Conservation (phyloP, 495 filamentous ascomycete genomes). For the Mytilinidion resinicola region DNA sequence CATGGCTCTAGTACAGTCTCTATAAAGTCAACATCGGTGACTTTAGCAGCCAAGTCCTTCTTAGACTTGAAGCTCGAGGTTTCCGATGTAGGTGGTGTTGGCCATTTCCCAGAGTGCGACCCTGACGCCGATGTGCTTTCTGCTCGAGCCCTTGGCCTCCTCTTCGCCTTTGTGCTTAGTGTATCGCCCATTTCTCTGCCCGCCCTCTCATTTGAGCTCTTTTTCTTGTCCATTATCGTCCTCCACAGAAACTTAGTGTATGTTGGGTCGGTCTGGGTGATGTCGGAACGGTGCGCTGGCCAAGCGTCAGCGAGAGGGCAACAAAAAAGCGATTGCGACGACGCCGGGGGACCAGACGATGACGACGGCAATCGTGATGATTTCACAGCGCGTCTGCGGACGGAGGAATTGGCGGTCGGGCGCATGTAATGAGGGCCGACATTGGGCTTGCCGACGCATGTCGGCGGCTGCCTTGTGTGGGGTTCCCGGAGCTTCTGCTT, state of each 20-base stretch:
- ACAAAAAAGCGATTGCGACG: not conserved
- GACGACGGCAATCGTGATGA: not conserved
- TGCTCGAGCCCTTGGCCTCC: no score
- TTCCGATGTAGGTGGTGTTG: constrained; percentile 1
- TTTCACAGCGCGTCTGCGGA: not conserved
- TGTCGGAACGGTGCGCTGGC: not conserved
- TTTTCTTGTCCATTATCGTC: constrained; percentile 1
- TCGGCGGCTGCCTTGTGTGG: not conserved
- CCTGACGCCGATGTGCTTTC: constrained; percentile 1
- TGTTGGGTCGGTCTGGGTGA: constrained; percentile 1
- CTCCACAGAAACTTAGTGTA: constrained; percentile 3
- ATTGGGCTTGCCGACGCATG: not conserved
- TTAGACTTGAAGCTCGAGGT: constrained; percentile 1
- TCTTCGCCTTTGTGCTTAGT: constrained; percentile 2
- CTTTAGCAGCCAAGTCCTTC: constrained; percentile 2
- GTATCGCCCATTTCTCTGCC: no score
- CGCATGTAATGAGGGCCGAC: not conserved
- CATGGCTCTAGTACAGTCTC: constrained; percentile 5
- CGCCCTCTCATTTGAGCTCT: no score
- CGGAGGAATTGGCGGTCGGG: constrained; percentile 3
- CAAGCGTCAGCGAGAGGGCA: not conserved
- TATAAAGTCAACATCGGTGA: constrained; percentile 6
- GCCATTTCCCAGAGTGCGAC: not conserved
- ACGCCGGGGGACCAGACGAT: no score
- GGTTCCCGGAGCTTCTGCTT: not conserved